These are phyloP conservation scores for Mortierella alpina DNA, from an alignment of 192 early-diverging fungal species.

Conservation along the genomic window DNA sequence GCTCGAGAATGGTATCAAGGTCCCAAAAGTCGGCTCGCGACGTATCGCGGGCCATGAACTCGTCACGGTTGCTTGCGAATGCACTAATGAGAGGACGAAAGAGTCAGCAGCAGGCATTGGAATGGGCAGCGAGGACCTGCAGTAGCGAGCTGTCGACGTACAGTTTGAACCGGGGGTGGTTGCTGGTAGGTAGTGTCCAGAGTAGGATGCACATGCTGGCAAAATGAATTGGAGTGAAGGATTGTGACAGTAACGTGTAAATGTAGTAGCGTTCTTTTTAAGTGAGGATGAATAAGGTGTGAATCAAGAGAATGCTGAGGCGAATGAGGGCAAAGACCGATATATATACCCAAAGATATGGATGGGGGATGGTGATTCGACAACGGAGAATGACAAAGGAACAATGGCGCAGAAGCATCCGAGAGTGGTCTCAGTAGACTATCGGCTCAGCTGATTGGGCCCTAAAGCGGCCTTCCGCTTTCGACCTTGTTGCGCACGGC, in stretches of 20 bases:
- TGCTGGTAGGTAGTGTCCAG: conserved; percentile 46
- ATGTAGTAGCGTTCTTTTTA: background rate
- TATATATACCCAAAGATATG: too few relatives aligned
- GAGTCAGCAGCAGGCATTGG: background rate
- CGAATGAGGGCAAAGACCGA: background rate
- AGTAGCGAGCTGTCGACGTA: background rate
- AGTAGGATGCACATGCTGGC: conserved; percentile 45
- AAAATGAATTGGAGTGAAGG: background rate
- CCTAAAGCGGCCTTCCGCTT: too few relatives aligned
- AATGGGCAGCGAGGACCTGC: background rate
- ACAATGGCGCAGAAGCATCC: too few relatives aligned
- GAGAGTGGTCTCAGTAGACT: too few relatives aligned
- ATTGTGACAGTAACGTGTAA: background rate
- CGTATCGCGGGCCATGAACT: conserved; percentile 54
- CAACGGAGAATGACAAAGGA: background rate
- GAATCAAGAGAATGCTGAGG: background rate
- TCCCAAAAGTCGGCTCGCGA: conserved; percentile 58
- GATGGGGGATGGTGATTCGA: background rate
- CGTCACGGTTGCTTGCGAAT: conserved; percentile 63
- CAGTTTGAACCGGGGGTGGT: conserved; percentile 54
- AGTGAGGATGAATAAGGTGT: background rate
- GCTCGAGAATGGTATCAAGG: conserved; percentile 13
- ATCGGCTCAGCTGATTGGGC: too few relatives aligned
- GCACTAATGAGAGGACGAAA: conserved; percentile 41
- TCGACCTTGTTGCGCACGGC: too few relatives aligned